Evolutionary conservation across 2,329 filamentous ascomycete species (phyloP).

Genomic region (Sclerotinia glacialis): DNA sequence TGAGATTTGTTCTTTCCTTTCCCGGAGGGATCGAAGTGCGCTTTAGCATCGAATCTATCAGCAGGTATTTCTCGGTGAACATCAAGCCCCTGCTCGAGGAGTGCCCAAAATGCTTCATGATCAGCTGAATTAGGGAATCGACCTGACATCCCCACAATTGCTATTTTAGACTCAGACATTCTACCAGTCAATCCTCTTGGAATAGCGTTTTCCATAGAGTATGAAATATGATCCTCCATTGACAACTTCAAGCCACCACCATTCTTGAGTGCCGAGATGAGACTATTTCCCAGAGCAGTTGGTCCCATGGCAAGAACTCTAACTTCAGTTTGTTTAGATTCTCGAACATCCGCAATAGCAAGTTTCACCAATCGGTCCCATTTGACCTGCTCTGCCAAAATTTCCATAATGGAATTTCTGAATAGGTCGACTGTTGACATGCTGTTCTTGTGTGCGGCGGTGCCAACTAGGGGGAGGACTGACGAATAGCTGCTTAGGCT

Average conservation of each 20-base stretch:
- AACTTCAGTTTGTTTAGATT: slow-evolving; percentile 20
- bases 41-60: slow-evolving; percentile 68
- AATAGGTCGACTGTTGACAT: slow-evolving; percentile 26
- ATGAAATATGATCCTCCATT: slow-evolving; percentile 29
- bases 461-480: slow-evolving; percentile 23
- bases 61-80: slow-evolving; percentile 56
- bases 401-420: slow-evolving; percentile 27
- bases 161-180: slow-evolving; percentile 41
- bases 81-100: slow-evolving; percentile 70
- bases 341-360: slow-evolving; percentile 23
- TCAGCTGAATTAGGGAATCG: slow-evolving; percentile 71
- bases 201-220: slow-evolving; percentile 25
- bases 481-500: slow-evolving; percentile 22
- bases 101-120: slow-evolving; percentile 69
- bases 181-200: slow-evolving; percentile 24
- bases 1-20: slow-evolving; percentile 73
- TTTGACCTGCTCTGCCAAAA: slow-evolving; percentile 26
- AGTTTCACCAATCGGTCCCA: slow-evolving; percentile 27
- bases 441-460: slow-evolving; percentile 14
- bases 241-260: slow-evolving; percentile 19
- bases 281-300: slow-evolving; percentile 26
- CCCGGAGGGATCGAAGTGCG: slow-evolving; percentile 68
- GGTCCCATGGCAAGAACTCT: slow-evolving; percentile 31
- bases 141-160: slow-evolving; percentile 79
- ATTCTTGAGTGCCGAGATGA: slow-evolving; percentile 19